These are phyloP conservation scores for Alternaria longipes DNA, from an alignment of 2,329 filamentous ascomycete genomes.

Conservation along the genomic window DNA sequence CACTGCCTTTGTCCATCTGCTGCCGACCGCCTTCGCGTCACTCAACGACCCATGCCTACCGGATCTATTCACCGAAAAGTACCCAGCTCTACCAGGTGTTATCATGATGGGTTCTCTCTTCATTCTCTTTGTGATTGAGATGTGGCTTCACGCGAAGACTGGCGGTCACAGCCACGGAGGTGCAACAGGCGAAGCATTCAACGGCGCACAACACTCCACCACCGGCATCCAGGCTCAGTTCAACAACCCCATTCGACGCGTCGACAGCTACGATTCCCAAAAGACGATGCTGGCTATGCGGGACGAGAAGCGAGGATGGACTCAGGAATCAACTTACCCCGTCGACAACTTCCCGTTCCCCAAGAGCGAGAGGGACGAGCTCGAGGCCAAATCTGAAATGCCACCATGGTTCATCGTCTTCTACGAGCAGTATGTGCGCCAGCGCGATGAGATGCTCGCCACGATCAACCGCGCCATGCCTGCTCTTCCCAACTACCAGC, in stretches of 20 bases:
- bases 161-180: conserved; percentile 68
- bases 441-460: conserved; percentile 66
- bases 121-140: conserved; percentile 68
- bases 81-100: conserved; percentile 69
- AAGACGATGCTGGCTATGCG: conserved; percentile 46
- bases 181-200: conserved; percentile 57
- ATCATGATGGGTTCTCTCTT: conserved; percentile 73
- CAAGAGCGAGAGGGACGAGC: conserved; percentile 37
- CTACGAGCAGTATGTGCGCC: conserved; percentile 69
- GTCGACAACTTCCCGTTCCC: conserved; percentile 42
- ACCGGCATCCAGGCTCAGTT: conserved; percentile 42
- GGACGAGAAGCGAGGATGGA: conserved; percentile 47
- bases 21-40: conserved; percentile 67
- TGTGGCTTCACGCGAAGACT: conserved; percentile 68
- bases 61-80: conserved; percentile 66
- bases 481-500: conserved; percentile 42
- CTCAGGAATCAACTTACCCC: conserved; percentile 40
- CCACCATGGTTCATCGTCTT: conserved; percentile 70
- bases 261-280: conserved; percentile 49
- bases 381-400: conserved; percentile 57
- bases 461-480: conserved; percentile 58
- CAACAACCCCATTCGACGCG: conserved; percentile 41
- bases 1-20: conserved; percentile 81
- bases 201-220: conserved; percentile 24
- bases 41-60: conserved; percentile 63